Evolutionary conservation across 2,329 filamentous ascomycete genomes (phyloP).

Genomic region (Talaromyces atroroseus): DNA sequence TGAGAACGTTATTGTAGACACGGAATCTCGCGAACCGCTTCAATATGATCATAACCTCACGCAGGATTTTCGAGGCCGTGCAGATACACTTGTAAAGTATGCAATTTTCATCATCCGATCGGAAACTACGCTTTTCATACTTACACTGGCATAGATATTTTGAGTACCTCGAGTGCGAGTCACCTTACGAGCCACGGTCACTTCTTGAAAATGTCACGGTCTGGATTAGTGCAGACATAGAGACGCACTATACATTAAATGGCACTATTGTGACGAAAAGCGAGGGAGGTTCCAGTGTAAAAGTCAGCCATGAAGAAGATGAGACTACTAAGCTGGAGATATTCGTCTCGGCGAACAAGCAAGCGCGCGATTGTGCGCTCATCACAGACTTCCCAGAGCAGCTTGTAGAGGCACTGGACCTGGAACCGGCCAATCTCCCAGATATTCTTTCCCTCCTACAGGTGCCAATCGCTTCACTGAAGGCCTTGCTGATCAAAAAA

Average conservation of each 20-base stretch:
- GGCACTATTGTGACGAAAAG: slow-evolving; percentile 1
- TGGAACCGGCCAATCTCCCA: slow-evolving; percentile 1
- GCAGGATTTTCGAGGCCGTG: slow-evolving; percentile 5
- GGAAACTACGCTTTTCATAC: neutral
- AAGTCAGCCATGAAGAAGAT: slow-evolving; percentile 4
- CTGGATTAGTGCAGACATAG: slow-evolving; percentile 7
- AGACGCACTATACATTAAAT: slow-evolving; percentile 6
- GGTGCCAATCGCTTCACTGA: slow-evolving; percentile 3
- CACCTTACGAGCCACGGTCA: slow-evolving; percentile 2
- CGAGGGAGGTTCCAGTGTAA: slow-evolving; percentile 6
- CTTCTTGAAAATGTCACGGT: slow-evolving; percentile 6
- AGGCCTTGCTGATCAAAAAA: slow-evolving; percentile 3
- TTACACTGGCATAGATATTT: slow-evolving; percentile 7
- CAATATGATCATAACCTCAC: slow-evolving; percentile 7
- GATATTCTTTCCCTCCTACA: neutral
- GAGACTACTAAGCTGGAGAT: neutral
- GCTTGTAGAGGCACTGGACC: slow-evolving; percentile 5
- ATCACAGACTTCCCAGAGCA: slow-evolving; percentile 5
- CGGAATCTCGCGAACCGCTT: slow-evolving; percentile 5
- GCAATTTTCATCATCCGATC: slow-evolving; percentile 6
- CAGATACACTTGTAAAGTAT: slow-evolving; percentile 9
- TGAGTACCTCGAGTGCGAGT: slow-evolving; percentile 4
- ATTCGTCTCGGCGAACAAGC: slow-evolving; percentile 5
- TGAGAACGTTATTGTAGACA: slow-evolving; percentile 3
- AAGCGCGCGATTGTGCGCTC: slow-evolving; percentile 7